Conservation (phyloP, 345 rosid species). For the Bretschneidera sinensis region DNA sequence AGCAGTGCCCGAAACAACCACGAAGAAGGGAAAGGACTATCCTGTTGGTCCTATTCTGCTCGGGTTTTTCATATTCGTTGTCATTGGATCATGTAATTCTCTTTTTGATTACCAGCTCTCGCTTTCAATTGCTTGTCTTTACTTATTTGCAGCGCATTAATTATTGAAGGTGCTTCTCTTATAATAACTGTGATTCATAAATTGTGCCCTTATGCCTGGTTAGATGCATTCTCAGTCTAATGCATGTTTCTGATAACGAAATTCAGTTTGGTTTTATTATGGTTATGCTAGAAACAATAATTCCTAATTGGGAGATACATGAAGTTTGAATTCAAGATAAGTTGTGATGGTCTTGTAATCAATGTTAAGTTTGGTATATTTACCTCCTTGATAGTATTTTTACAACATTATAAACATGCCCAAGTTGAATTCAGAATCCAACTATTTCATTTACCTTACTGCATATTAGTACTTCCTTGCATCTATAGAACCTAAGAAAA, state of each 20-base stretch:
- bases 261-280: neutral
- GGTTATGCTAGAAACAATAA: neutral
- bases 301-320: neutral
- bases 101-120: neutral
- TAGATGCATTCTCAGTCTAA: neutral
- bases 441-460: no score
- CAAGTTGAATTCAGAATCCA: no score
- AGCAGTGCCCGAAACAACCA: slow-evolving; percentile 71
- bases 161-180: neutral
- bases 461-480: no score
- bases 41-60: slow-evolving; percentile 92
- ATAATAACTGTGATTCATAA: neutral
- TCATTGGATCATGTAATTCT: slow-evolving; percentile 85
- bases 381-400: no score
- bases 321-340: neutral
- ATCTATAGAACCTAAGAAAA: no score
- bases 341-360: neutral
- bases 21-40: slow-evolving; percentile 82
- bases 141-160: neutral
- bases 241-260: neutral
- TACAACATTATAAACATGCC: no score
- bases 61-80: slow-evolving; percentile 90
- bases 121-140: neutral
- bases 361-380: no score
- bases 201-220: neutral